Evolutionary conservation across 2,329 filamentous ascomycete species (phyloP).

Genomic region (Colletotrichum sp.): DNA sequence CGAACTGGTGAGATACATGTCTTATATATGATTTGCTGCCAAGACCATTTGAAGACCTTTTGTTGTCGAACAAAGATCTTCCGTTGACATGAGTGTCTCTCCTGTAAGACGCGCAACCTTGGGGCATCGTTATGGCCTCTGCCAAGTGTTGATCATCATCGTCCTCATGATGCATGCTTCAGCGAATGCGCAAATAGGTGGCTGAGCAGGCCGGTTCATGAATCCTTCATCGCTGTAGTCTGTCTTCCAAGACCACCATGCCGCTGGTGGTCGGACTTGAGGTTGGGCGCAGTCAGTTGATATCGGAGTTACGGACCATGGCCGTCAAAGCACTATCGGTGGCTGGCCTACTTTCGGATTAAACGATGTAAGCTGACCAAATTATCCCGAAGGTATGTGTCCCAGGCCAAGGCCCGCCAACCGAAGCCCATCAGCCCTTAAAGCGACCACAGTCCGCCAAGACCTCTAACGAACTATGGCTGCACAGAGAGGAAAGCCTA

Average conservation of each 20-base stretch:
- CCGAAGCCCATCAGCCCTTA: neutral
- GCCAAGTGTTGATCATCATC: neutral
- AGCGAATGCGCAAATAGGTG: neutral
- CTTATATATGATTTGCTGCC: neutral
- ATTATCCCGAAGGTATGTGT: neutral
- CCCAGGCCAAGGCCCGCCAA: neutral
- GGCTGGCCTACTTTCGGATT: neutral
- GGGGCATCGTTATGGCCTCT: neutral
- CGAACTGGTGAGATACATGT: neutral
- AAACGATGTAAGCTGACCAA: neutral
- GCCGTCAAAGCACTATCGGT: no score
- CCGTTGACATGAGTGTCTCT: neutral
- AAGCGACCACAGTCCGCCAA: neutral
- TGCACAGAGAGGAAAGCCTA: neutral
- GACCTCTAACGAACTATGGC: neutral
- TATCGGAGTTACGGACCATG: neutral
- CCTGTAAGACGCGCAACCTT: neutral
- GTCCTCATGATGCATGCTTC: neutral
- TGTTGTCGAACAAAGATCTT: neutral
- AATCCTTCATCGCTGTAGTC: neutral
- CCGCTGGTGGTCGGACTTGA: neutral
- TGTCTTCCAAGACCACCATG: neutral
- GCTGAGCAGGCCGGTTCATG: neutral
- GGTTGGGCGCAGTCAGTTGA: neutral
- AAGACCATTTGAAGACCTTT: neutral